phyloP scores from a whole-genome alignment of 2,329 filamentous ascomycete species.

The Fusarium scirpi region DNA sequence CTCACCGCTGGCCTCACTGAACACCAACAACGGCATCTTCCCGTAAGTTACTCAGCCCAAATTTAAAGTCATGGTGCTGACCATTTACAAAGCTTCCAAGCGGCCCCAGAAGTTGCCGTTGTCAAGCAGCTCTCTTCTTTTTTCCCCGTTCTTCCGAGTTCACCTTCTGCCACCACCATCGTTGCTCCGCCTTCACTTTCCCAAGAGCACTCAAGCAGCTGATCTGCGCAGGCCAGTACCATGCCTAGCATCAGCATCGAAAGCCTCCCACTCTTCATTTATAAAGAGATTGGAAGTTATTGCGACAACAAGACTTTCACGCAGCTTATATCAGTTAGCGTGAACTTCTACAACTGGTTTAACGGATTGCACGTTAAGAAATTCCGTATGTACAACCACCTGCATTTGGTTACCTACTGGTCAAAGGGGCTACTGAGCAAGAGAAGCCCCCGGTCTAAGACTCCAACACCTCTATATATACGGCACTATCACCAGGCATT shows the following conservation, averaged over 20 bases:
- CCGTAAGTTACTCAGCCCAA: neutral
- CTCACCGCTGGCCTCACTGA: no score
- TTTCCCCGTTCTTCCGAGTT: neutral
- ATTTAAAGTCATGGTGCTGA: neutral
- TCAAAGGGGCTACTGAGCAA: neutral
- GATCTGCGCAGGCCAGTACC: neutral
- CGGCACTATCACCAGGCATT: neutral
- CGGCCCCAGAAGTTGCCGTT: neutral
- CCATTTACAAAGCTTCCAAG: neutral
- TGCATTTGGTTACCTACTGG: neutral
- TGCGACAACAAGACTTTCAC: neutral
- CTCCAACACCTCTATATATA: neutral
- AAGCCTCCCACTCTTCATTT: neutral
- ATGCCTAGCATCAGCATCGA: neutral
- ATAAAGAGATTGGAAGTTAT: no score
- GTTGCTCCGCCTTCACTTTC: neutral
- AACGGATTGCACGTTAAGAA: neutral
- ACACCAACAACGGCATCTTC: neutral
- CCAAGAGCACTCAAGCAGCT: neutral
- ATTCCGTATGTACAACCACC: neutral
- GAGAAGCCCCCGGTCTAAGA: neutral
- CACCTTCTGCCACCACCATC: neutral
- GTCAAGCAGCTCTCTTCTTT: neutral
- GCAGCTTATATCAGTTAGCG: rapidly evolving
- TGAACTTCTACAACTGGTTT: neutral